Conservation (phyloP, 768 basidiomycete genomes). For the Rhodotorula babjevae region DNA sequence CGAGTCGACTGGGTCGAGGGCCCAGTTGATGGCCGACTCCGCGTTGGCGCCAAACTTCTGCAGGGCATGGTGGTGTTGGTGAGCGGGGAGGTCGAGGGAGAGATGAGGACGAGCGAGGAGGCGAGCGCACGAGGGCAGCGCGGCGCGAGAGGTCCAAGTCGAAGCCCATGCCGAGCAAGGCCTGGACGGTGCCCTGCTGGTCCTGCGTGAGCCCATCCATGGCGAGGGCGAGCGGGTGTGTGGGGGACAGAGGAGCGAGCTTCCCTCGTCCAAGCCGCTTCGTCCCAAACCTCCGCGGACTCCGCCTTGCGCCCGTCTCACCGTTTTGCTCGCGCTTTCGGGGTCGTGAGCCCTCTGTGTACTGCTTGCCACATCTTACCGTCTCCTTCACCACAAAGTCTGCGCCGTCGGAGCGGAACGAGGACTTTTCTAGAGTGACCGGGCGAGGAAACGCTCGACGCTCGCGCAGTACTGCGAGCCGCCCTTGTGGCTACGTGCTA, state of each 20-base stretch:
- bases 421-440: too few relatives aligned
- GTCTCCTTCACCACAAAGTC: too few relatives aligned
- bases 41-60: slow-evolving; percentile 12
- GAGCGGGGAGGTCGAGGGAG: neutral
- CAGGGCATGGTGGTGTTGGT: neutral
- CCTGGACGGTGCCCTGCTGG: neutral
- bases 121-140: slow-evolving; percentile 5
- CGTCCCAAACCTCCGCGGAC: neutral
- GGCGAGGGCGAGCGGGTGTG: neutral
- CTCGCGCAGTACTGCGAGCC: too few relatives aligned
- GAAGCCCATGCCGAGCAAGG: slow-evolving; percentile 12
- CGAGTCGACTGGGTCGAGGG: neutral
- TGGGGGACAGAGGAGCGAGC: neutral
- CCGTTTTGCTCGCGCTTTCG: too few relatives aligned
- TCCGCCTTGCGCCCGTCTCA: neutral
- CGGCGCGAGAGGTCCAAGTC: neutral
- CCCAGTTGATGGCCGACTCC: slow-evolving; percentile 1
- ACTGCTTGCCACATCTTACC: too few relatives aligned
- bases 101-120: neutral
- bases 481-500: too few relatives aligned
- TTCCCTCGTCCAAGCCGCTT: neutral
- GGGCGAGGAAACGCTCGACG: too few relatives aligned
- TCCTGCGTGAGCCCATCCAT: neutral
- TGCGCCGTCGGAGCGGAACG: too few relatives aligned
- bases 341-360: too few relatives aligned